phyloP scores from a whole-genome alignment of 2,329 filamentous ascomycete species.

The Diaporthe sp. region DNA sequence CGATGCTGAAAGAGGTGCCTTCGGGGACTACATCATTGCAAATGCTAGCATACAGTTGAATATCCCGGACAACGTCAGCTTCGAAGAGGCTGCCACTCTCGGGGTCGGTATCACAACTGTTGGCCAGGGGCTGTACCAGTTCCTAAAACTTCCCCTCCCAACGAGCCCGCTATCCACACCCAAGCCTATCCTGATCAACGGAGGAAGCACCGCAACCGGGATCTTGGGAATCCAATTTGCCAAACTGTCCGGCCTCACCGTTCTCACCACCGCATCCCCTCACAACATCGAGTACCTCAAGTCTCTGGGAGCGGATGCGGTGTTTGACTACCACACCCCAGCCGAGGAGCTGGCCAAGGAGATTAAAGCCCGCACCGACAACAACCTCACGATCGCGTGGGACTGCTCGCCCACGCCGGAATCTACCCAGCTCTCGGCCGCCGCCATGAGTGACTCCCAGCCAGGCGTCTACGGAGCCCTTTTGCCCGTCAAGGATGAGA shows the following conservation, averaged over 20 bases:
- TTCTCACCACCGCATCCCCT: conserved; percentile 49
- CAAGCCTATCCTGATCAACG: conserved; percentile 48
- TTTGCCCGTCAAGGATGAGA: conserved; percentile 3
- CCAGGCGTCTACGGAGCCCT: conserved; percentile 19
- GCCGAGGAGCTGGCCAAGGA: conserved; percentile 20
- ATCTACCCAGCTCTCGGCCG: conserved; percentile 19
- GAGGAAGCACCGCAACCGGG: conserved; percentile 62
- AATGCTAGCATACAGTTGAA: conserved; percentile 54
- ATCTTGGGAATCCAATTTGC: conserved; percentile 57
- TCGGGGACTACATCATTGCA: conserved; percentile 50
- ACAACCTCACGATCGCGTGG: conserved; percentile 30
- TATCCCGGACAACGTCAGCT: conserved; percentile 56
- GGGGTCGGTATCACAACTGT: conserved; percentile 55
- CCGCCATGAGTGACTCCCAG: conserved; percentile 20
- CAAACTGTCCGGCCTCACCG: conserved; percentile 47
- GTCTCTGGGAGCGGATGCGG: conserved; percentile 33
- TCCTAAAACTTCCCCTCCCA: conserved; percentile 58
- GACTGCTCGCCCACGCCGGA: conserved; percentile 33
- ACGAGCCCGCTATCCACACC: conserved; percentile 40
- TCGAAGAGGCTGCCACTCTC: conserved; percentile 57
- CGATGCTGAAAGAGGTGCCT: conserved; percentile 54
- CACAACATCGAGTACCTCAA: conserved; percentile 35
- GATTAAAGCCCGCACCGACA: conserved; percentile 17
- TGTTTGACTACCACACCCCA: conserved; percentile 34
- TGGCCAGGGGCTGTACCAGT: conserved; percentile 59